phyloP scores from a whole-genome alignment of 352 stramenopile species.

The Globisporangium orthogonon region DNA sequence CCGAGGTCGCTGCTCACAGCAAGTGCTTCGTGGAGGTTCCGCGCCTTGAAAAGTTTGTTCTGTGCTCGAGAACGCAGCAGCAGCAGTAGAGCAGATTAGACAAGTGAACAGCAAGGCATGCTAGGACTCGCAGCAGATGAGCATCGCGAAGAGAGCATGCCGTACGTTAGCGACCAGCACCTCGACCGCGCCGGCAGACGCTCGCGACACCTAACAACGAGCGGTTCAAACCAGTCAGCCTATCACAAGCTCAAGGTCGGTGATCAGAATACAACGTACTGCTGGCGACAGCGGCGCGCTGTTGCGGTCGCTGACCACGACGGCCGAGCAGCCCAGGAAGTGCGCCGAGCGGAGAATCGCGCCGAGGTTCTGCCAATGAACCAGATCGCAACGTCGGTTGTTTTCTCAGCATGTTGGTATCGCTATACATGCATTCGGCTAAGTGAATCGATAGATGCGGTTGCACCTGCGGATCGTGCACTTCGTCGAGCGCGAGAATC shows the following conservation, averaged over 20 bases:
- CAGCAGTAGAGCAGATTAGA: background rate
- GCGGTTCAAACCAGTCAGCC: background rate
- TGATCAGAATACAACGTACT: conserved; percentile 12
- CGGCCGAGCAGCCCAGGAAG: conserved; percentile 62
- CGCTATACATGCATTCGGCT: background rate
- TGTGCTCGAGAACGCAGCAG: conserved; percentile 7
- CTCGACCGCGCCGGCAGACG: conserved; percentile 68
- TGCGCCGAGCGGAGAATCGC: conserved; percentile 73
- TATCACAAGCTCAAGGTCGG: background rate
- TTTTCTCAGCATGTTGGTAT: background rate
- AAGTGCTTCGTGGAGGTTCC: conserved; percentile 64
- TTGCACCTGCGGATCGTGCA: conserved; percentile 66
- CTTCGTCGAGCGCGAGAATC: conserved; percentile 67
- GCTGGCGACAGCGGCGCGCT: conserved; percentile 65
- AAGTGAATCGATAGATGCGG: background rate
- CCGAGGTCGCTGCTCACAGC: conserved; percentile 57
- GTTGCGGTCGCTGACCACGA: conserved; percentile 69
- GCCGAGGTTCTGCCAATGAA: conserved; percentile 45
- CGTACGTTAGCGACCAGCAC: conserved; percentile 67
- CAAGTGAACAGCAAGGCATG: background rate
- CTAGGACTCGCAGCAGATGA: background rate
- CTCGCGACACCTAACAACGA: conserved; percentile 40
- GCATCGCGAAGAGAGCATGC: background rate
- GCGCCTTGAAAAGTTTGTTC: conserved; percentile 58
- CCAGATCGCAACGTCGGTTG: background rate